Evolutionary conservation across 1,284 basidiomycete species (phyloP), one percentile per base, ranked within the genome.

Genomic region (Leccinum insigne): DNA sequence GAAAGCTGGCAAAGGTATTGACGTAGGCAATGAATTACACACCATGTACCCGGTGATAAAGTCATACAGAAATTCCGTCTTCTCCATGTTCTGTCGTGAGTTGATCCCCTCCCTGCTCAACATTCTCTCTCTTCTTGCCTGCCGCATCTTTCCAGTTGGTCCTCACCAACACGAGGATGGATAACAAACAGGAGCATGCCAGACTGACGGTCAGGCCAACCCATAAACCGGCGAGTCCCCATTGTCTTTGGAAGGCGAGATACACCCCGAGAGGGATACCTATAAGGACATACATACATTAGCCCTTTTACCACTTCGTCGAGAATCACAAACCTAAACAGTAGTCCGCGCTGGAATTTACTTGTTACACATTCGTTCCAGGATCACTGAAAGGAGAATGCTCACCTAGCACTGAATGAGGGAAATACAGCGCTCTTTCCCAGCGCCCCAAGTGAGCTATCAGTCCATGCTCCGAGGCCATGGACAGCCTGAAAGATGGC

Each of bases 261-360:
- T 74, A 75, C n/a, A 71, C 47, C 10, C 73, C 74, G 18, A 77
- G 67, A 35, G 72, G 75, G 16, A 77, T 68, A 40, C 75, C 73
- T 76, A 32, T 13, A 62, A 42, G 6, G 10, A 35, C 3, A n/a
- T 14, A 13, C 21, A 2, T 38, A 64, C 16, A 42, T 63, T 9
- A 58, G 26, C n/a, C 11, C 40, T 29, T 7, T 3, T 26, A 57
- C 10, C 11, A 42, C 49, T 16, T 14, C 3, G 59, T 40, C 11
- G 56, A 11, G 16, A n/a, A 32, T 18, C 16, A 71, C 72, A 5
- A 29, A 74, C 72, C 75, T 64, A 71, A 2, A 38, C 69, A 29
- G 61, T 71, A 72, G 49, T 73, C 74, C 44, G 65, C 59, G 14
- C 72, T 75, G 3, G 9, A 1, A n/a, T 21, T n/a, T 16, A 58